Base-by-base conservation (phyloP, 1,139 yeast species). In the Candida sp. region DNA sequence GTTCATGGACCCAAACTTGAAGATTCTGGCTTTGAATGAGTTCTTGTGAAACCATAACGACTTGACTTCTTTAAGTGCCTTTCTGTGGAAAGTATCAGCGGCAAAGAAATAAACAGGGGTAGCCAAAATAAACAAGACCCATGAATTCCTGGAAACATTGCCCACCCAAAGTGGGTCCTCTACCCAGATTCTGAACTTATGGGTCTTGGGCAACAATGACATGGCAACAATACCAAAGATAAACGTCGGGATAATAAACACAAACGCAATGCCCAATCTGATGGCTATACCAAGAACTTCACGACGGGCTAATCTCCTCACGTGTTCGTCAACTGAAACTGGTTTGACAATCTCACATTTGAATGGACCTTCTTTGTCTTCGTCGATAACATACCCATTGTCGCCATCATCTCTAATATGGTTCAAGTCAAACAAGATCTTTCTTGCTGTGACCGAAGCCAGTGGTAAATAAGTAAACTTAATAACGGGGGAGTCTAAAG, bases 1-100 rank as follows among this genome's bases (percentile, higher is more conserved):
- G 63, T 82, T 88, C 96, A 88, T 88, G 1, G 92, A 86, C 0
- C 96, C 96, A 67, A 88, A 88, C 58, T 79, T 80, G 60, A 88
- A 79, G 5, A 88, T 56, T 45, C 92, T 70, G 54, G 83, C 75
- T 34, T 65, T 73, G 77, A 85, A 84, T 1, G 86, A 70, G 46
- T 82, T 84, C 44, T 80, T 81, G 44, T 75, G 74, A 28, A 73
- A 63, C 90, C 90, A 86, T 41, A 88, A 65, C 3, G 83, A 74
- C 51, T 71, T 65, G 4, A 88, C 55, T 61, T 88, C 94, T 50
- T 77, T 77, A 31, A 84, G 32, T 0, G 94, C 90, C 60, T 86
- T 88, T 7, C 73, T 60, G 59, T 88, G 96, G 67, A 88, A 88
- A 1, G 85, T 77, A 61, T 85, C 90, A 31, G 90, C 93, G 0